Evolutionary conservation across 768 basidiomycete genomes (phyloP).

Genomic region (Neoboletus magnificus): DNA sequence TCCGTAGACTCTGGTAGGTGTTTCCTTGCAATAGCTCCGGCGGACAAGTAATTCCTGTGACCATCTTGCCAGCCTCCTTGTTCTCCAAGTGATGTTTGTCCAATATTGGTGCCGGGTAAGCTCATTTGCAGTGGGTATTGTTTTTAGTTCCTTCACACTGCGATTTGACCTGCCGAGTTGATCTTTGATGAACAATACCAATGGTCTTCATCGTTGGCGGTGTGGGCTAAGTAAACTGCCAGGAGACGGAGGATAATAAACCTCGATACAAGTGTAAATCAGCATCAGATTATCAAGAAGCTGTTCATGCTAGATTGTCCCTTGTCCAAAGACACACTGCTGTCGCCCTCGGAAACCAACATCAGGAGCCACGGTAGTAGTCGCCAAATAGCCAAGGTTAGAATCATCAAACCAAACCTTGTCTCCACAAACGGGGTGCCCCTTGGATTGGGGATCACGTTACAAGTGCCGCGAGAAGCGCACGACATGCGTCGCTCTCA

Average conservation of each 20-base stretch:
- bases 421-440: neutral
- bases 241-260: neutral
- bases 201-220: neutral
- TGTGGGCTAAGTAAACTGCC: neutral
- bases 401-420: slow-evolving; percentile 2
- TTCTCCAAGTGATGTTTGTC: neutral
- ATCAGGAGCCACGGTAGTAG: neutral
- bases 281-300: slow-evolving; percentile 9
- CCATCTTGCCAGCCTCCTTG: neutral
- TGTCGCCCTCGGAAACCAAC: too few relatives aligned
- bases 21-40: neutral
- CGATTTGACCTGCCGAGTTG: neutral
- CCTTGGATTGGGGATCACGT: neutral
- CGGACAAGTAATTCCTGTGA: neutral
- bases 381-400: neutral
- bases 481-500: neutral
- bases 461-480: neutral
- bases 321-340: neutral
- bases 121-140: neutral
- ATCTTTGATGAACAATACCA: neutral
- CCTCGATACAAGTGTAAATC: neutral
- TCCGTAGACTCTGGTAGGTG: neutral
- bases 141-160: neutral
- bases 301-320: neutral
- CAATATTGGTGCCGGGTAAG: neutral